Base-by-base conservation (phyloP, 2,329 filamentous ascomycete genomes). In the Exophiala oligosperma region DNA sequence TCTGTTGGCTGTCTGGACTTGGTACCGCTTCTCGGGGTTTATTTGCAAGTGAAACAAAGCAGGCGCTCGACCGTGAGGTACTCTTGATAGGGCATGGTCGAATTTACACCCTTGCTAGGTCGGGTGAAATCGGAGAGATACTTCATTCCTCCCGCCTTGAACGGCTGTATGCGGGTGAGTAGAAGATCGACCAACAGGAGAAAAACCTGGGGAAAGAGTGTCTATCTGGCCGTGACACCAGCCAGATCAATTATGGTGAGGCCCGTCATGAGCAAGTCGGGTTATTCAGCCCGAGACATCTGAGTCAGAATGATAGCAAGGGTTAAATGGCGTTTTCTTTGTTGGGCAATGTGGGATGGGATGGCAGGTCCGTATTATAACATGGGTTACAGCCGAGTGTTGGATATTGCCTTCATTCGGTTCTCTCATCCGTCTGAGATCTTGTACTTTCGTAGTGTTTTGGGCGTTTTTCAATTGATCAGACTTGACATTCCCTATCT, bases 221-320 rank as follows among this genome's bases (percentile, higher is more conserved):
- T 17, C 4, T 43, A 37, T 37, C 35, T 17, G 14, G 14, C 40
- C n/a, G 21, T 23, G 40, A 23, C 40, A 43, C 5, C 40, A n/a
- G 40, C 4, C 6, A 29, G 23, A n/a, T 17, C 23, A 17, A 26
- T 28, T 28, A 4, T 41, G 8, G 26, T n/a, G 11, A 52, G 35
- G 21, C 17, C 17, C 14, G 4, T 48, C 29, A 23, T 46, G 52
- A 46, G 46, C 24, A 17, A 32, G 17, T 59, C 57, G 57, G 57
- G 52, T 59, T 24, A 59, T 41, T 52, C 52, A 59, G 52, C 40
- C 57, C 57, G 52, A 55, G 48, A n/a, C 50, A 24, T 52, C 40
- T 59, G 57, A 55, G 40, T 59, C 28, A 59, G 46, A 52, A n/a
- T 29, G 17, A 26, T 24, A 38, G 17, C 43, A 11, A 44, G 23